These are phyloP conservation scores for Pseudozyma hubeiensis DNA, from an alignment of 1,284 basidiomycete species.

Conservation along the genomic window DNA sequence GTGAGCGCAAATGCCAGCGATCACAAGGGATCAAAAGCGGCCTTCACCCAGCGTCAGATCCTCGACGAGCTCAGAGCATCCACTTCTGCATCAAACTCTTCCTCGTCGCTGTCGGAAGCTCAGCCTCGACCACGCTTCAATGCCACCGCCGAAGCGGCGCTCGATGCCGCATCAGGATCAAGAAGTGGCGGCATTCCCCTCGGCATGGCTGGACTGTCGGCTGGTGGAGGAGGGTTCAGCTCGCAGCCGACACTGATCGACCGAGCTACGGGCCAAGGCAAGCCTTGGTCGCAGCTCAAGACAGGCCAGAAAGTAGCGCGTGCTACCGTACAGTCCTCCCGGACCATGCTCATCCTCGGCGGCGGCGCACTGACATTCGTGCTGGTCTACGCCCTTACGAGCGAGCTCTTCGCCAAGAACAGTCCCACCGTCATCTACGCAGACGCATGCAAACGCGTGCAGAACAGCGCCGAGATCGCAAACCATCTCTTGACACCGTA, in stretches of 20 bases:
- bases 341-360: conserved; percentile 82
- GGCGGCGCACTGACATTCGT: conserved; percentile 74
- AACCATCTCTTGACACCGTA: conserved; percentile 58
- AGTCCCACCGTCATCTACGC: conserved; percentile 89
- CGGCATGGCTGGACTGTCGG: conserved; percentile 35
- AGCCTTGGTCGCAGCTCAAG: conserved; percentile 81
- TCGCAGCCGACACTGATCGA: conserved; percentile 34
- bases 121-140: conserved; percentile 35
- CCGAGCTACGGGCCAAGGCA: conserved; percentile 61
- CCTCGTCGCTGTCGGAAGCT: conserved; percentile 33
- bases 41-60: conserved; percentile 46
- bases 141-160: conserved; percentile 45
- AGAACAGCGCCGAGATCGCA: conserved; percentile 74
- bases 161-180: conserved; percentile 32
- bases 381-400: conserved; percentile 83
- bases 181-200: conserved; percentile 38
- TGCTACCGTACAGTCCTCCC: conserved; percentile 78
- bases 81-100: conserved; percentile 23
- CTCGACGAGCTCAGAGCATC: conserved; percentile 36
- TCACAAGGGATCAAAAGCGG: conserved; percentile 33
- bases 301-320: conserved; percentile 85
- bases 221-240: conserved; percentile 14
- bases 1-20: not conserved
- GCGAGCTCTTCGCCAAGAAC: conserved; percentile 90
- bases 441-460: conserved; percentile 85